phyloP scores from a whole-genome alignment of 805 yeast genomes.

The Maudiozyma turicensis region DNA sequence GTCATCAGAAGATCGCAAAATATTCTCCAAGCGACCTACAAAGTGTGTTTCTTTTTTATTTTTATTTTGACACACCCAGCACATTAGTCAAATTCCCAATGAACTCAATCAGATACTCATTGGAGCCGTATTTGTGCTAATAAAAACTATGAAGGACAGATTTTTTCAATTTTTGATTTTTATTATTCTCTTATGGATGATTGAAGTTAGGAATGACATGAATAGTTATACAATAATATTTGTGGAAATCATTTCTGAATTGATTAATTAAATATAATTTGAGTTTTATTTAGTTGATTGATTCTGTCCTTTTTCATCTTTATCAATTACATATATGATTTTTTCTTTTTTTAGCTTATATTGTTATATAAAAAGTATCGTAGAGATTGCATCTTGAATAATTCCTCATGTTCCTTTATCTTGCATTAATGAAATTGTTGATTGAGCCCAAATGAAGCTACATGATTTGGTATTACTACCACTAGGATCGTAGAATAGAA shows the following conservation, averaged over 20 bases:
- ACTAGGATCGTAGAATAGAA: too few relatives aligned
- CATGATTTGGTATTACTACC: too few relatives aligned
- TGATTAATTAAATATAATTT: background rate
- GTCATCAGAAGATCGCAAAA: background rate
- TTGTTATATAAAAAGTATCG: background rate
- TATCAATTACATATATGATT: background rate
- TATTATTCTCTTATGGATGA: background rate
- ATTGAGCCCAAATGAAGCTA: too few relatives aligned
- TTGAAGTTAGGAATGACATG: too few relatives aligned
- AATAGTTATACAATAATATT: background rate
- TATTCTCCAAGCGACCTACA: background rate
- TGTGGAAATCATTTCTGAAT: slow-evolving; percentile 2
- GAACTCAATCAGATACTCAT: slow-evolving; percentile 26
- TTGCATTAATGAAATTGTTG: too few relatives aligned
- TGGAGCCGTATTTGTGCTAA: slow-evolving; percentile 40
- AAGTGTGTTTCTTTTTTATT: background rate
- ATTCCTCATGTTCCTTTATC: too few relatives aligned
- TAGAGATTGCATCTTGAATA: background rate
- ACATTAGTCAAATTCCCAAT: slow-evolving; percentile 38
- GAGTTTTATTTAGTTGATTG: background rate
- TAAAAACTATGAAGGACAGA: slow-evolving; percentile 12
- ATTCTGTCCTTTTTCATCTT: background rate
- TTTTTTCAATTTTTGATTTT: background rate
- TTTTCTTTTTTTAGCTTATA: background rate
- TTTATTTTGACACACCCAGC: slow-evolving; percentile 16